These are phyloP conservation scores for Atalantia buxifolia DNA, from an alignment of 345 rosid species.

Conservation along the genomic window DNA sequence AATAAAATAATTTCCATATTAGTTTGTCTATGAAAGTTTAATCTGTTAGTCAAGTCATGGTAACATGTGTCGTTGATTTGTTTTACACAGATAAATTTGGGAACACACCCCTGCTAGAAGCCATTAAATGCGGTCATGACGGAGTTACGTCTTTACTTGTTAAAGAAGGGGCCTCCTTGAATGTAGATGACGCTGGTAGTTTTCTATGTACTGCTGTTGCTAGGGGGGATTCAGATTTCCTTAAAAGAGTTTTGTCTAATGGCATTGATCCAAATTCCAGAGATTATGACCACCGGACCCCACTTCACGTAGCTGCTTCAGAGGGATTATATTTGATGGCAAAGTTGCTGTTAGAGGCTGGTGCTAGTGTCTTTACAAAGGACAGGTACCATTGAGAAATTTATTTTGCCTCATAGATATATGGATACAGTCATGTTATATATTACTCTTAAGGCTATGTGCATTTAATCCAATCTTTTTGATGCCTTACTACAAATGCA, in stretches of 20 bases:
- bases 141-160: constrained; percentile 56
- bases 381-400: constrained; percentile 55
- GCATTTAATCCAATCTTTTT: background rate
- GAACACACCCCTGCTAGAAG: constrained; percentile 81
- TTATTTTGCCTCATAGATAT: background rate
- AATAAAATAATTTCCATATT: background rate
- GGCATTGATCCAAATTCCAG: constrained; percentile 80
- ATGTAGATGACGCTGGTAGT: constrained; percentile 71
- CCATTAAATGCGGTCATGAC: constrained; percentile 75
- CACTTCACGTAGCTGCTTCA: constrained; percentile 91
- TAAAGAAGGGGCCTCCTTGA: constrained; percentile 63
- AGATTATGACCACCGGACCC: constrained; percentile 87
- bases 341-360: constrained; percentile 69
- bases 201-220: constrained; percentile 66
- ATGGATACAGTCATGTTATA: background rate
- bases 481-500: background rate
- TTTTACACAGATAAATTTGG: constrained; percentile 71
- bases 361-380: constrained; percentile 71
- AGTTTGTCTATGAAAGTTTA: background rate
- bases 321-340: constrained; percentile 80
- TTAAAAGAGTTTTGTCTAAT: constrained; percentile 59
- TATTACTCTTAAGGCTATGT: background rate
- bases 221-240: constrained; percentile 74
- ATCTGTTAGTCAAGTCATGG: background rate
- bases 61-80: background rate